Evolutionary conservation across 495 filamentous ascomycete species (phyloP).

Genomic region (Penicillium atrosanguineum): DNA sequence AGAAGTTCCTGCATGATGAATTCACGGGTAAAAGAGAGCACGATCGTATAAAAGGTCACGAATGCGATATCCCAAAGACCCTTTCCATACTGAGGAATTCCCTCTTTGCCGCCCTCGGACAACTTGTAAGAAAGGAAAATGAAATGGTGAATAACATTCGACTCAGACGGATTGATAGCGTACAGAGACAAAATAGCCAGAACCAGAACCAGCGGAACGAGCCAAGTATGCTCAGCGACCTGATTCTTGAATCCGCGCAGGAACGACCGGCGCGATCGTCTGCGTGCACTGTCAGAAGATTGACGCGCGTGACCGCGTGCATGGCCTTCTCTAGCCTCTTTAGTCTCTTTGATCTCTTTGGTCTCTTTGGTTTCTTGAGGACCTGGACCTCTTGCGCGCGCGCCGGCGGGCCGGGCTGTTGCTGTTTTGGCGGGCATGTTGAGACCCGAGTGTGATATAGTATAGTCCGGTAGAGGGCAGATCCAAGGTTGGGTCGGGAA

Average conservation of each 20-base stretch:
- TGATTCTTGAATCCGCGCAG: constrained; percentile 54
- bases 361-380: no score
- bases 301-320: background rate
- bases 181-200: constrained; percentile 58
- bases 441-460: background rate
- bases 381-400: background rate
- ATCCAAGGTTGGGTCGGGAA: background rate
- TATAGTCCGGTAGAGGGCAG: background rate
- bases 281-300: background rate
- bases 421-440: background rate
- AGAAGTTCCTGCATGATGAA: constrained; percentile 88
- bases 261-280: constrained; percentile 44
- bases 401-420: background rate
- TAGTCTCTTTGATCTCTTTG: no score
- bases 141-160: constrained; percentile 71
- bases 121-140: constrained; percentile 86
- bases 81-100: constrained; percentile 72
- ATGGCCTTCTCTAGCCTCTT: no score
- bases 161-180: constrained; percentile 66
- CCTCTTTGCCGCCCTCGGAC: constrained; percentile 30
- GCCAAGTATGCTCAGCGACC: constrained; percentile 65
- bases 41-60: constrained; percentile 77
- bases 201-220: constrained; percentile 67
- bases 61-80: constrained; percentile 76
- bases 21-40: constrained; percentile 83